Evolutionary conservation across 352 stramenopile genomes (phyloP), one percentile per base, ranked within the genome.

Genomic region (Pythium periplocum): DNA sequence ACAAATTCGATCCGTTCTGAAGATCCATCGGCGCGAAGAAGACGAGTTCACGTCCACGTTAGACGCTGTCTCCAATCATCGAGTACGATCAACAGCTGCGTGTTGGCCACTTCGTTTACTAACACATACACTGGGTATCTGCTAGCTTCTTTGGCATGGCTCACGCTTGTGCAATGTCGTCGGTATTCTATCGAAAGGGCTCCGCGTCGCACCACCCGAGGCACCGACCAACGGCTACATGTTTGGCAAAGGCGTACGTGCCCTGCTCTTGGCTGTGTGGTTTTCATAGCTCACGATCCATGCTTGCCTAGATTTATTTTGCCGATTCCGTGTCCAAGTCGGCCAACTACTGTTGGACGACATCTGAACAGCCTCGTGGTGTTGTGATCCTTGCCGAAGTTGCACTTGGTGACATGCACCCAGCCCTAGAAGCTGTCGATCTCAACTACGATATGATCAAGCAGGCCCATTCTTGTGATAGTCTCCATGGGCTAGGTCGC

Each of bases 241-340:
- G 71, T 95, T 93, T 55, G 84, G 85, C 68, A 95, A 94, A 71
- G 86, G 86, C 6, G 79, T 90, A 73, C 44, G 73, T 72, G 8
- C 3, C 17, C 34, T 48, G 12, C 2, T 34, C 26, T 50, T 53
- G 3, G 40, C 7, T n/a, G 17, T 45, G 10, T 56, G 9, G 42
- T 64, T n/a, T 55, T 35, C 26, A 50, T 38, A n/a, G 12, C 35
- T 51, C 10, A 54, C 32, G 6, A 2, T 59, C 36, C 12, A 11
- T 50, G 2, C 2, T 38, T 32, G 45, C 54, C 4, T 46, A 90
- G 78, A 76, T 96, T 11, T 96, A 96, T 57, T 94, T 93, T 72
- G 82, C 86, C 6, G 84, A 96, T 49, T 82, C 75, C 0, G 71
- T 86, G 10, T 83, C 78, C 53, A 96, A 96, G 57, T 88, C 75